Conservation (phyloP, 148 eudicot species). For the Amaranthus palmeri region DNA sequence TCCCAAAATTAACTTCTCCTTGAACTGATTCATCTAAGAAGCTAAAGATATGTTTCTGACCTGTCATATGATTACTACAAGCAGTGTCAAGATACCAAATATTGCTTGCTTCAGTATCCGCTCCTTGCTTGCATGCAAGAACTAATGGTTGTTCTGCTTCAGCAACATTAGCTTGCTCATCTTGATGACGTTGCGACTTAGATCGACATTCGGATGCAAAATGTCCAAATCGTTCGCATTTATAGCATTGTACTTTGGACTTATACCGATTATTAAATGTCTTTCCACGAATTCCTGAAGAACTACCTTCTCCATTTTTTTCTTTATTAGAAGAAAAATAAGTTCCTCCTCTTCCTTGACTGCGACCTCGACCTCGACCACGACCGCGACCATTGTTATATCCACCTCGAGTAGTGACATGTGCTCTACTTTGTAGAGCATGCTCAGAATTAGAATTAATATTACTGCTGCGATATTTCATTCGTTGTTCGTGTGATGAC, state of each 20-base stretch:
- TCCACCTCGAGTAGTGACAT: background rate
- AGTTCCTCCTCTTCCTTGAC: background rate
- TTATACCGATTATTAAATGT: background rate
- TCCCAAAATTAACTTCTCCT: too few relatives aligned
- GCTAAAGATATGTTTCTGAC: too few relatives aligned
- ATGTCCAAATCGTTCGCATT: constrained; percentile 1
- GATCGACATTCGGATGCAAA: constrained; percentile 9
- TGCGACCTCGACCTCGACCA: background rate
- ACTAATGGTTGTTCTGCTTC: too few relatives aligned
- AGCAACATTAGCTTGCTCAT: constrained; percentile 9
- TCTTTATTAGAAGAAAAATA: too few relatives aligned
- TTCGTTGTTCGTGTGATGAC: constrained; percentile 1
- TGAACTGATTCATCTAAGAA: too few relatives aligned
- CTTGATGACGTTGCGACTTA: background rate
- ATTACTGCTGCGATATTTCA: background rate
- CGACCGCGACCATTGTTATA: background rate
- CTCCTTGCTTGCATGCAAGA: too few relatives aligned
- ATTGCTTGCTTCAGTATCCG: too few relatives aligned
- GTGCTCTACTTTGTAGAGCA: background rate
- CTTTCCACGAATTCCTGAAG: background rate
- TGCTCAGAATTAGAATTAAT: background rate
- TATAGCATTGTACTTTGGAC: background rate
- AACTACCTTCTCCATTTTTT: background rate
- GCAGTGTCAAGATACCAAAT: too few relatives aligned
- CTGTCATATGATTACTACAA: too few relatives aligned